A percentile compares a stretch with the other conserved stretches of the same genome.
Evolutionary conservation across 306 rosid species (phyloP).

Genomic region (Quercus gilva): DNA sequence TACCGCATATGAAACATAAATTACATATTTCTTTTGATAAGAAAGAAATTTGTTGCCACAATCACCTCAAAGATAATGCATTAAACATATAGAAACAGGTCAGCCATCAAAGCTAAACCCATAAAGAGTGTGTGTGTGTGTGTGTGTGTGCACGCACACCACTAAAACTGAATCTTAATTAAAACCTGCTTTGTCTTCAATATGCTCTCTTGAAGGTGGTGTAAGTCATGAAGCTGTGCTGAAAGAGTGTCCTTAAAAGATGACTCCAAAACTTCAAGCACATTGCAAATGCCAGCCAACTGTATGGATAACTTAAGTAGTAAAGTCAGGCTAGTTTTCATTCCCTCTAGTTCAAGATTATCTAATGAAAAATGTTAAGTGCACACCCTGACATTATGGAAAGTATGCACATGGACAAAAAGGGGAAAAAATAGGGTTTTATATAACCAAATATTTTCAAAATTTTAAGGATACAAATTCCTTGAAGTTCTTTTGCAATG

Average conservation of each 20-base stretch:
- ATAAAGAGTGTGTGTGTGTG: not conserved
- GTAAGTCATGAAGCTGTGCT: constrained; percentile 78
- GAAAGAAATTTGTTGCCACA: not conserved
- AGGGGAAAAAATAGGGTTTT: not conserved
- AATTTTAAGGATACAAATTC: constrained; percentile 73
- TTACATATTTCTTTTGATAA: not conserved
- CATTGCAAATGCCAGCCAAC: constrained; percentile 79
- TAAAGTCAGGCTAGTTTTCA: constrained; percentile 52
- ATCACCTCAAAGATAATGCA: constrained; percentile 11
- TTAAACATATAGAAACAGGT: constrained; percentile 6
- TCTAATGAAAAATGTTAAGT: constrained; percentile 50
- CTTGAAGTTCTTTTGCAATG: constrained; percentile 66
- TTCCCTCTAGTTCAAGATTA: constrained; percentile 47
- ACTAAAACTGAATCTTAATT: constrained; percentile 18
- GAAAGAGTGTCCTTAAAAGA: constrained; percentile 84
- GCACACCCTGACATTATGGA: constrained; percentile 4
- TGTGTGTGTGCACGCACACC: not conserved
- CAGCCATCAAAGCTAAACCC: constrained; percentile 8
- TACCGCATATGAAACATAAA: not conserved
- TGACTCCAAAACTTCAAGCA: constrained; percentile 84
- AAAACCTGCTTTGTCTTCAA: constrained; percentile 88
- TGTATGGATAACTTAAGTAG: constrained; percentile 68
- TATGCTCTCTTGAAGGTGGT: constrained; percentile 79
- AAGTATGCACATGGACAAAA: not conserved
- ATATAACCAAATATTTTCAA: constrained; percentile 25